Conservation (phyloP, 2,329 filamentous ascomycete genomes). For the Teratosphaeria nubilosa region DNA sequence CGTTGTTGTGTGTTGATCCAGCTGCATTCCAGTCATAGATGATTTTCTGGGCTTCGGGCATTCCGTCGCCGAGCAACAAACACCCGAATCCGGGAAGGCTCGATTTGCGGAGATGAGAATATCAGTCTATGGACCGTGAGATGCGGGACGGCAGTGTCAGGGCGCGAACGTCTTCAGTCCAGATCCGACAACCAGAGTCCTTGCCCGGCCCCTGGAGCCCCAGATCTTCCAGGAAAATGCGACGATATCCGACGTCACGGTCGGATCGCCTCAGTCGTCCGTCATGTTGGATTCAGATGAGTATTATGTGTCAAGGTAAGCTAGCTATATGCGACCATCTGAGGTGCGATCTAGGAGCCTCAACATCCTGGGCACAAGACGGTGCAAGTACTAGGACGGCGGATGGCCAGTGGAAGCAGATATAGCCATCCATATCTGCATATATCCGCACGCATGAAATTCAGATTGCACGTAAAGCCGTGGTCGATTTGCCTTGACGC, state of each 20-base stretch:
- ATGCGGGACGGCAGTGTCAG: not conserved
- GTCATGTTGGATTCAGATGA: too few species aligned
- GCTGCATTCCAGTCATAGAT: slow-evolving; percentile 20
- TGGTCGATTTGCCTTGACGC: too few species aligned
- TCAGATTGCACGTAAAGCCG: too few species aligned
- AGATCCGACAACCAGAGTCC: not conserved
- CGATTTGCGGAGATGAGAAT: slow-evolving; percentile 9
- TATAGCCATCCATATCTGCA: too few species aligned
- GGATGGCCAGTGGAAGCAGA: too few species aligned
- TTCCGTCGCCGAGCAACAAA: slow-evolving; percentile 22
- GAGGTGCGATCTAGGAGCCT: not conserved
- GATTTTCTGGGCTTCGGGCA: slow-evolving; percentile 13
- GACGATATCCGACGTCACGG: not conserved
- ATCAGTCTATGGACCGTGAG: not conserved
- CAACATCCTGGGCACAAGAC: not conserved
- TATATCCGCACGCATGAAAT: too few species aligned
- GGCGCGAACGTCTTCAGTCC: not conserved
- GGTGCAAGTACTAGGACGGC: not conserved
- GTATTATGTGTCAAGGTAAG: too few species aligned
- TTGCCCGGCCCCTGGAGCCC: not conserved
- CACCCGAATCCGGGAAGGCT: slow-evolving; percentile 16
- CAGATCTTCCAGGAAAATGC: not conserved
- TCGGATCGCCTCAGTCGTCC: not conserved
- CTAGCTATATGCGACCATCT: not conserved
- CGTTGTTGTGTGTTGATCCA: slow-evolving; percentile 17